Conservation (phyloP, 495 filamentous ascomycete species). For the Penicillium daleae region DNA sequence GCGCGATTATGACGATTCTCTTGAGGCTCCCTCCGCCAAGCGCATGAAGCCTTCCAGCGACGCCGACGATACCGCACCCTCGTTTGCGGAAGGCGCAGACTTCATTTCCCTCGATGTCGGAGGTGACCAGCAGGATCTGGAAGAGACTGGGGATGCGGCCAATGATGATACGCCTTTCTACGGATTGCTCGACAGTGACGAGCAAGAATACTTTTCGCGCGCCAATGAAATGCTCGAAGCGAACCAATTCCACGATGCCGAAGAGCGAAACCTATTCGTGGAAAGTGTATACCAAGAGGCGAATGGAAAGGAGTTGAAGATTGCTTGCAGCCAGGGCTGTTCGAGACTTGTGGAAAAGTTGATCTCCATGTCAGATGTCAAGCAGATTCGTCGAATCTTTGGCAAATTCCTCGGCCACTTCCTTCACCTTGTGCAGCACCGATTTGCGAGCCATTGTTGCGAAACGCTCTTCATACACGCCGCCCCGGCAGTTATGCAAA, state of each 20-base stretch:
- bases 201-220: constrained; percentile 91
- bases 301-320: constrained; percentile 89
- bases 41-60: constrained; percentile 42
- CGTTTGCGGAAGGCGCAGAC: constrained; percentile 30
- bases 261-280: constrained; percentile 80
- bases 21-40: constrained; percentile 44
- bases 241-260: constrained; percentile 77
- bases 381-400: constrained; percentile 85
- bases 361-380: constrained; percentile 76
- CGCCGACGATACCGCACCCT: constrained; percentile 26
- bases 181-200: constrained; percentile 84
- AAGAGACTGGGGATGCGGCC: constrained; percentile 12
- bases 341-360: constrained; percentile 90
- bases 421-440: constrained; percentile 84
- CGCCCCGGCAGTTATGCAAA: constrained; percentile 73
- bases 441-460: constrained; percentile 95
- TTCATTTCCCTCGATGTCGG: constrained; percentile 43
- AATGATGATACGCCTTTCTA: constrained; percentile 69
- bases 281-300: constrained; percentile 86
- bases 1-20: constrained; percentile 46
- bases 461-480: constrained; percentile 87
- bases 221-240: constrained; percentile 87
- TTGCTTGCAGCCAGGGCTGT: constrained; percentile 92
- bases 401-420: constrained; percentile 86
- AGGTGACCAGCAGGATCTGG: constrained; percentile 20